A percentile compares a stretch with the other conserved stretches of the same genome.
These are phyloP conservation scores for Aphanomyces stellatus DNA, from an alignment of 352 stramenopile genomes.

Conservation along the genomic window DNA sequence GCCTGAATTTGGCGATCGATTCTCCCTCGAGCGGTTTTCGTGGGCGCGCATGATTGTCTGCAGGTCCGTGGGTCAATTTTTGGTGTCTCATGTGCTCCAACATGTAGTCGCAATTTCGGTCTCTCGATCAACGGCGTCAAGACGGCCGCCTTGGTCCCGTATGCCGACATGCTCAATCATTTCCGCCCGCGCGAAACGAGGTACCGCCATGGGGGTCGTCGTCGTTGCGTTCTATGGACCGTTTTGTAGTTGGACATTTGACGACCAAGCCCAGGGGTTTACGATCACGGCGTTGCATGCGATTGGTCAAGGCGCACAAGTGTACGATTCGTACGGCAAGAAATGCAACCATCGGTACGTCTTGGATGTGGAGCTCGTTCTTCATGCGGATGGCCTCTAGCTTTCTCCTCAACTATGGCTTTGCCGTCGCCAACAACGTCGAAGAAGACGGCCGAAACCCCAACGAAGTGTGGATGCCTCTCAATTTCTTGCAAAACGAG, in stretches of 20 bases:
- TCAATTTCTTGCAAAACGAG: conserved; percentile 43
- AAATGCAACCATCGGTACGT: conserved; percentile 96
- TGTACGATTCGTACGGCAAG: conserved; percentile 99
- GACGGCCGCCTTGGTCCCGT: conserved; percentile 96
- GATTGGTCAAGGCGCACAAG: conserved; percentile 81
- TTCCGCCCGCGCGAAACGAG: conserved; percentile 97
- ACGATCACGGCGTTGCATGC: conserved; percentile 84
- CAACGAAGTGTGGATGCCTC: conserved; percentile 93
- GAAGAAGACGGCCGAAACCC: conserved; percentile 97
- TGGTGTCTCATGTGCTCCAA: too few species aligned
- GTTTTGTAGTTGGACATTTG: conserved; percentile 69
- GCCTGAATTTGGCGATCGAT: conserved; percentile 81
- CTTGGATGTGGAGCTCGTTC: background rate
- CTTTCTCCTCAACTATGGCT: conserved; percentile 99
- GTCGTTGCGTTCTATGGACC: background rate
- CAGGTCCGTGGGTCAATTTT: background rate
- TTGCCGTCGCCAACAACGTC: conserved; percentile 97
- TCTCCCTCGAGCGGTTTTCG: conserved; percentile 95
- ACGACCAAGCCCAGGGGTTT: conserved; percentile 75
- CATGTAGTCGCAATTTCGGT: conserved; percentile 97
- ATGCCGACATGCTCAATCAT: conserved; percentile 99
- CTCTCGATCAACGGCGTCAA: conserved; percentile 96
- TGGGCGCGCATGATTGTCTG: conserved; percentile 99
- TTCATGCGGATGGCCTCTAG: conserved; percentile 19
- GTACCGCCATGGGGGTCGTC: conserved; percentile 86